Conservation (phyloP, 1,139 yeast species). For the Scheffersomyces segobiensis region DNA sequence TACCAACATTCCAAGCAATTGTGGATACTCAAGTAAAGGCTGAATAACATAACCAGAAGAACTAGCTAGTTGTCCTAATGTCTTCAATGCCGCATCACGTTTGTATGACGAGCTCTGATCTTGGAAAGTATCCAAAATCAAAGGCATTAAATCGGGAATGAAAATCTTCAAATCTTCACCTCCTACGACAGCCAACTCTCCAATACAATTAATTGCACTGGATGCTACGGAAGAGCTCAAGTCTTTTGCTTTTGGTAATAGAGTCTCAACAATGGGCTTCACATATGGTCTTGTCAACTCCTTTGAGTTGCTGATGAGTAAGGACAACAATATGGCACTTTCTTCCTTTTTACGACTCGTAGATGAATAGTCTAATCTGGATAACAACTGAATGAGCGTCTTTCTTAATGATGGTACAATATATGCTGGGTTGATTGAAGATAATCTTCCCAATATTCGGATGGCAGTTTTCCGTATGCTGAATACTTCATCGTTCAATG, state of each 20-base stretch:
- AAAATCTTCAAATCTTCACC: conserved; percentile 82
- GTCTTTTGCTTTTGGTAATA: conserved; percentile 77
- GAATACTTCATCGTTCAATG: conserved; percentile 88
- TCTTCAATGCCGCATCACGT: conserved; percentile 84
- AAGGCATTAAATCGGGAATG: conserved; percentile 78
- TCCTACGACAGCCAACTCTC: conserved; percentile 84
- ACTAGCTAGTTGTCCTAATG: conserved; percentile 85
- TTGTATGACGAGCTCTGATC: conserved; percentile 87
- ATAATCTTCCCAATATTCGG: conserved; percentile 76
- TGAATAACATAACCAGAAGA: conserved; percentile 95
- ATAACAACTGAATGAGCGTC: conserved; percentile 78
- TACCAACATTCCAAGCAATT: conserved; percentile 76
- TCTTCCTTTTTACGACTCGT: conserved; percentile 83
- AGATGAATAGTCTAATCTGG: conserved; percentile 80
- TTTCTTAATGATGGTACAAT: conserved; percentile 91
- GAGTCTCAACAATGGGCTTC: conserved; percentile 81
- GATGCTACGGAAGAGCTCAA: conserved; percentile 78
- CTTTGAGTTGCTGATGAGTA: conserved; percentile 74
- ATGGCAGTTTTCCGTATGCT: conserved; percentile 81
- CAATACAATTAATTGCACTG: conserved; percentile 84
- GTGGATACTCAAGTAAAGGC: conserved; percentile 90
- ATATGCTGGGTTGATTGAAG: conserved; percentile 90
- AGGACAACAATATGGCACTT: conserved; percentile 72
- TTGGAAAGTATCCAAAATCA: conserved; percentile 82
- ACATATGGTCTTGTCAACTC: conserved; percentile 87